These are phyloP conservation scores for Boletus subparvulus DNA, from an alignment of 768 basidiomycete genomes.

Conservation along the genomic window DNA sequence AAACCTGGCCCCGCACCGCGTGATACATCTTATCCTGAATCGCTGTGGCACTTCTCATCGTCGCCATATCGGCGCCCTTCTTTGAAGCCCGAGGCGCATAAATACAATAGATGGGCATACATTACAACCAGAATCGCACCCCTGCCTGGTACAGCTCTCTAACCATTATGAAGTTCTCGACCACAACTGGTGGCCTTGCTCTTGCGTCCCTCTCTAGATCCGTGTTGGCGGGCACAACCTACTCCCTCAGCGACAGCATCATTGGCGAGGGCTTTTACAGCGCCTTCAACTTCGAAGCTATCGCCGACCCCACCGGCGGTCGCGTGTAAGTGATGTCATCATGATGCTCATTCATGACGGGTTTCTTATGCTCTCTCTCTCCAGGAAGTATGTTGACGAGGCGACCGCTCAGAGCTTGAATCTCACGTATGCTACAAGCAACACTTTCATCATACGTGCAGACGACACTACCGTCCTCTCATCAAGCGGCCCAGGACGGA, in stretches of 20 bases:
- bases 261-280: conserved; percentile 32
- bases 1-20: conserved; percentile 4
- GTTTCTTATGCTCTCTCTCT: not conserved
- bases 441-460: conserved; percentile 37
- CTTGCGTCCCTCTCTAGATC: conserved; percentile 13
- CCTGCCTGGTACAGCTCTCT: not conserved
- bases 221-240: conserved; percentile 23
- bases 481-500: conserved; percentile 32
- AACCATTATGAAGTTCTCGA: conserved; percentile 17
- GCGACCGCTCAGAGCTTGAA: conserved; percentile 27
- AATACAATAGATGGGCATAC: conserved; percentile 10
- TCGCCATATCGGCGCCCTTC: not conserved
- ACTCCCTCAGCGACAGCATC: conserved; percentile 28
- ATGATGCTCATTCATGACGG: not conserved
- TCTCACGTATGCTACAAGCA: conserved; percentile 26
- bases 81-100: not conserved
- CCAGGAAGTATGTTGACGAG: conserved; percentile 36
- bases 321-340: conserved; percentile 29
- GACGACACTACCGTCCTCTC: conserved; percentile 35
- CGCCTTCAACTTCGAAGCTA: conserved; percentile 34
- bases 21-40: not conserved
- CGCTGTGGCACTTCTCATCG: not conserved
- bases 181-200: not conserved
- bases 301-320: conserved; percentile 39
- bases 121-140: not conserved